Evolutionary conservation across 2,329 filamentous ascomycete species (phyloP).

Genomic region (Aspergillus tubingensis): DNA sequence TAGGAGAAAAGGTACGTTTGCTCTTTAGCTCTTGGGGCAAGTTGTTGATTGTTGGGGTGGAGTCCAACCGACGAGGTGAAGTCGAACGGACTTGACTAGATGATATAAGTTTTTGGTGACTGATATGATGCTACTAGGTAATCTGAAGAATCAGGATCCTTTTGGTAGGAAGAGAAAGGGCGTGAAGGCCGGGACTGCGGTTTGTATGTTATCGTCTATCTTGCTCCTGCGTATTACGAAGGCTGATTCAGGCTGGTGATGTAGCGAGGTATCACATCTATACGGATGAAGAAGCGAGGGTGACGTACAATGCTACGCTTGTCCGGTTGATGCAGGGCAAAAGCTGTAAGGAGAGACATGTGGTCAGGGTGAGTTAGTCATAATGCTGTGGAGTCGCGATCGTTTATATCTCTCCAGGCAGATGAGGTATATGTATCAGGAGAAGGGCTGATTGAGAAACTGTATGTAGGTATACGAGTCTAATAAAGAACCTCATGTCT

Average conservation of each 20-base stretch:
- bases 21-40: neutral
- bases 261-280: conserved; percentile 67
- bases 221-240: neutral
- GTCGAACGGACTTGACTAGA: too few species aligned
- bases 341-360: conserved; percentile 60
- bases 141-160: neutral
- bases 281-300: conserved; percentile 58
- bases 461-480: conserved; percentile 66
- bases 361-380: conserved; percentile 55
- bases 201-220: neutral
- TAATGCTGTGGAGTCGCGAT: too few species aligned
- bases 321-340: conserved; percentile 53
- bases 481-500: conserved; percentile 59
- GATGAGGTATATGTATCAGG: too few species aligned
- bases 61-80: too few species aligned
- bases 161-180: neutral
- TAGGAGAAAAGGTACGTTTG: neutral
- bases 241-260: neutral
- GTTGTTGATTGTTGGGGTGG: too few species aligned
- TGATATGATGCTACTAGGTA: neutral
- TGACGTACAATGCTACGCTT: conserved; percentile 65
- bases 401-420: conserved; percentile 1
- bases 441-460: neutral
- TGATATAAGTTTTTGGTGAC: too few species aligned
- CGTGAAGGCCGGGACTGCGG: neutral